Evolutionary conservation across 139 green algal genomes (phyloP), one percentile per base, ranked within the genome.

Genomic region (Medakamo hakoo): DNA sequence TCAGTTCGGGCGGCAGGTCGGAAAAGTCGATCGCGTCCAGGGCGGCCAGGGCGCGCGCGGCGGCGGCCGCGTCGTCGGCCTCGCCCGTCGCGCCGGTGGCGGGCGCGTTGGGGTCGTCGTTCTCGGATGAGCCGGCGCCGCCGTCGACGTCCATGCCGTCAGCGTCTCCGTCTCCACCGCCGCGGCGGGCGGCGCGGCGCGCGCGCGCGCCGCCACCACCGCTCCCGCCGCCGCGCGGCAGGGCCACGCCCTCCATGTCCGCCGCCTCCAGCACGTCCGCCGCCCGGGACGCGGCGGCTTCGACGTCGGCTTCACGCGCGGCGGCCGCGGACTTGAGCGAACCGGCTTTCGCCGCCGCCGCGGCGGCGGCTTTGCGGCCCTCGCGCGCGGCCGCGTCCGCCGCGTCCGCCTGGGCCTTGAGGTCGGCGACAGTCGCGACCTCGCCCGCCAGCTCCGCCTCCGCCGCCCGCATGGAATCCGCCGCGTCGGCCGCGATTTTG

Each of bases 181-280:
- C n/a, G n/a, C n/a, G n/a, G n/a, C n/a, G n/a, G n/a, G n/a, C n/a
- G n/a, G n/a, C n/a, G n/a, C 58, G 40, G 63, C 59, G 9, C 52
- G 31, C 4, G 57, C 26, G n/a, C 29, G 30, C 58, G 64, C 58
- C 21, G 70, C 58, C 25, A 59, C 4, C 24, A 55, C 55, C 3
- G 49, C 27, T 49, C 5, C 16, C 20, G 30, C 14, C 3, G 55
- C 16, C 30, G 30, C 5, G 48, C 16, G 56, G 68, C 9, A 68
- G 55, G 27, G 20, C 23, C 31, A 74, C 68, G 63, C 76, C 64
- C 55, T 84, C 77, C 62, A 85, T 74, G 20, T 52, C 27, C 18
- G 80, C 76, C 5, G 60, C 59, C 56, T 75, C 64, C 59, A 86
- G 58, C 55, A 79, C 27, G 27, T 75, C 70, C 4, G 18, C 20